Evolutionary conservation across 2,329 filamentous ascomycete species (phyloP), one percentile per base, ranked within the genome.

Genomic region (Cryoendolithus antarcticus): DNA sequence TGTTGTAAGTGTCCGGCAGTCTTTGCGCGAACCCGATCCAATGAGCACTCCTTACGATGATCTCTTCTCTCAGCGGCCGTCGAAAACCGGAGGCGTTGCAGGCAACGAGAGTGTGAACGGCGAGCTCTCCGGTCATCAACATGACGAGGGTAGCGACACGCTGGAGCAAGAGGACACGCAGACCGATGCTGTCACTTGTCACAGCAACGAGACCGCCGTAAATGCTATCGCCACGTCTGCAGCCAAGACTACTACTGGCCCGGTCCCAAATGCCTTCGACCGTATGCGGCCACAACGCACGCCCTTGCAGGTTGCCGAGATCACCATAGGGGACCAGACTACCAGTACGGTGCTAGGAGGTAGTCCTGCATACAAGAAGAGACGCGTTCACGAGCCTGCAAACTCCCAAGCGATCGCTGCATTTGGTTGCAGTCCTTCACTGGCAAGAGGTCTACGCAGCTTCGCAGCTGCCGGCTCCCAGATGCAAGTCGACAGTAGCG

Each of bases 251-350:
- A 62, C 60, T 2, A 59, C 63, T 9, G 69, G 69, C 32, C 53
- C 67, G 1, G 62, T 80, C 15, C 70, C 72, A 37, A 76, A 70
- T 51, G 76, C 76, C 1, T 79, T 79, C 48, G 73, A 78, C 54
- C 69, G 72, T 11, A 79, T 80, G 73, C 67, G 76, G 10, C 69
- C 72, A 1, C 81, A 75, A 53, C 71, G 80, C 28, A 63, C 71
- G 2, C 70, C 72, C 1, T 62, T 70, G 21, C 77, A 84, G 50
- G 64, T 79, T 38, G 82, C 82, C 12, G 84, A 80, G 2, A 82
- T 89, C 35, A 86, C 80, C 0, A 75, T 89, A 38, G 83, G 82
- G 1, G 69, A 78, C 44, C 71, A 70, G 34, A 84, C 78, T 0
- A 80, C 74, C 0, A 78, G 77, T 12, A 69, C 76, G 27, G 47